Evolutionary conservation across 2,329 filamentous ascomycete species (phyloP).

Genomic region (Metarhizium robertsii): DNA sequence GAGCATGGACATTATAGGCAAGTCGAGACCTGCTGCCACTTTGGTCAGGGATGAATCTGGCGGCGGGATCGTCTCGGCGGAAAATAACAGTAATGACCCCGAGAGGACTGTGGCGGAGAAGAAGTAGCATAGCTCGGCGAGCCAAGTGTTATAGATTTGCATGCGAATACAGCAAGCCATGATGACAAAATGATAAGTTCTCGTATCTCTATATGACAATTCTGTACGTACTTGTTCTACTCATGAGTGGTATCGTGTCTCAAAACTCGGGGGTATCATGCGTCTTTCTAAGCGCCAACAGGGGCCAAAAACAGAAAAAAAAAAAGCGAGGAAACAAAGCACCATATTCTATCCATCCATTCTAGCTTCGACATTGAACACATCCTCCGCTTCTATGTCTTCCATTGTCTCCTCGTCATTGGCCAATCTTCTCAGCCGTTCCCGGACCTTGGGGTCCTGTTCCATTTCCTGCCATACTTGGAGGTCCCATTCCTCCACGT

Average conservation of each 20-base stretch:
- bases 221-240: background rate
- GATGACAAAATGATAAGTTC: background rate
- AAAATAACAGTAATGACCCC: background rate
- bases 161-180: background rate
- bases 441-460: conserved; percentile 35
- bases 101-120: background rate
- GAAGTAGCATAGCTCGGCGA: background rate
- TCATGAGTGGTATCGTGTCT: background rate
- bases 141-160: background rate
- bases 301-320: background rate
- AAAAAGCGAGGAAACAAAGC: conserved; percentile 1
- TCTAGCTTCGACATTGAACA: conserved; percentile 4
- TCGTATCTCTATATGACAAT: too few species aligned
- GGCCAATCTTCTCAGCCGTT: conserved; percentile 32
- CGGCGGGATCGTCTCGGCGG: background rate
- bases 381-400: conserved; percentile 13
- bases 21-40: conserved; percentile 11
- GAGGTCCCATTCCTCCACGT: conserved; percentile 40
- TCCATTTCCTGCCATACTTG: conserved; percentile 52
- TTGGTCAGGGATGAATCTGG: conserved; percentile 6
- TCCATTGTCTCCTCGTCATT: conserved; percentile 21
- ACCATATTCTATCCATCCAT: conserved; percentile 2
- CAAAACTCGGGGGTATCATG: background rate
- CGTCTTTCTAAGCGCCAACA: background rate
- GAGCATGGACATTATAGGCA: conserved; percentile 43